Percentiles rank a stretch among this genome's conserved stretches.
phyloP scores from a whole-genome alignment of 306 rosid species.

The Coriaria nepalensis region DNA sequence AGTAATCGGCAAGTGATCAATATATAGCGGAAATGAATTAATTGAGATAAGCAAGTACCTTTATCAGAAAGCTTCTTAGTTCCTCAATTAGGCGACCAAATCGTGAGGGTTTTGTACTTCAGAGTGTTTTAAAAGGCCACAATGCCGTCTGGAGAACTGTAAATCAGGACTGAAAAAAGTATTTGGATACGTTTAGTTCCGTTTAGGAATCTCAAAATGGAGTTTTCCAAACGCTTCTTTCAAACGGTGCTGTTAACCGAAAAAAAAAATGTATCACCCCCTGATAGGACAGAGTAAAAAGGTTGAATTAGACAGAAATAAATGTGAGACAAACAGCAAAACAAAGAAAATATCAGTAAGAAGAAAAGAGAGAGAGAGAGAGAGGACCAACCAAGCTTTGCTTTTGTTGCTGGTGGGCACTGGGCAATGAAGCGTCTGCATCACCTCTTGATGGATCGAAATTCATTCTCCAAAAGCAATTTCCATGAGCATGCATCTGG shows the following conservation, averaged over 20 bases:
- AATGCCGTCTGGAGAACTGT: conserved; percentile 31
- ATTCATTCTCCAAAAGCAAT: conserved; percentile 29
- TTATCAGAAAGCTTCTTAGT: conserved; percentile 30
- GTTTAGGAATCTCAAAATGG: no score
- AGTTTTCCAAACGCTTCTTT: no score
- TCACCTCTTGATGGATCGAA: conserved; percentile 38
- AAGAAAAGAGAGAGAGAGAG: conserved; percentile 11
- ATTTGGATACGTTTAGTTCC: no score
- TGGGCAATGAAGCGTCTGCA: conserved; percentile 77
- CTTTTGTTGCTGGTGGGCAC: conserved; percentile 89
- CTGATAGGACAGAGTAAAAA: conserved; percentile 42
- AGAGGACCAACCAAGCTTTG: conserved; percentile 26
- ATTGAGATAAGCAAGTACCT: conserved; percentile 15
- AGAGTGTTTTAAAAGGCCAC: conserved; percentile 32
- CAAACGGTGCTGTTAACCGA: conserved; percentile 7
- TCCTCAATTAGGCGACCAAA: conserved; percentile 37
- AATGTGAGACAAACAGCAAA: conserved; percentile 35
- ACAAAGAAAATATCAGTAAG: conserved; percentile 23
- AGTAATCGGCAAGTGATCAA: conserved; percentile 10
- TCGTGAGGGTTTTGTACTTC: conserved; percentile 22
- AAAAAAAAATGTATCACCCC: conserved; percentile 27
- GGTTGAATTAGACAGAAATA: conserved; percentile 42
- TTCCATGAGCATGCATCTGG: conserved; percentile 44
- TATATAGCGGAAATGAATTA: conserved; percentile 4
- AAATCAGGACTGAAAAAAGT: conserved; percentile 10